Evolutionary conservation across 768 basidiomycete genomes (phyloP).

Genomic region (Sporobolomyces roseus): DNA sequence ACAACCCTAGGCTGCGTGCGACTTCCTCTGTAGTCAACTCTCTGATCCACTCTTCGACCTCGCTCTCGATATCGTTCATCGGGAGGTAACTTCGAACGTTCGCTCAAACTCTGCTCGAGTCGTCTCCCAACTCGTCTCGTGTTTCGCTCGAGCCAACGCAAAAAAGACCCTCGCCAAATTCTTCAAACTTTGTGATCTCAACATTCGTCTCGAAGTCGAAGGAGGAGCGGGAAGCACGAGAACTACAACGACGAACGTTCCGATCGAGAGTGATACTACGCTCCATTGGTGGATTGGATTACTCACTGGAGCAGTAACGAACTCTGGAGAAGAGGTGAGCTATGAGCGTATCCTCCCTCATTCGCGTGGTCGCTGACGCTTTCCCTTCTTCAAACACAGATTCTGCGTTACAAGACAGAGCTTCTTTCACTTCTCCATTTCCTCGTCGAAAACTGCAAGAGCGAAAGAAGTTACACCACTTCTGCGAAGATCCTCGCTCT

Average conservation of each 20-base stretch:
- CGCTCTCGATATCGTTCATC: slow-evolving; percentile 73
- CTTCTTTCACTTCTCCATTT: slow-evolving; percentile 61
- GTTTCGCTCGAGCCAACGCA: slow-evolving; percentile 73
- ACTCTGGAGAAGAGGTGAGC: slow-evolving; percentile 55
- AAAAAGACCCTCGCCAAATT: slow-evolving; percentile 73
- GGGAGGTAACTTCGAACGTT: slow-evolving; percentile 83
- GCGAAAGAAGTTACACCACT: slow-evolving; percentile 78
- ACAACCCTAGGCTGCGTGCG: slow-evolving; percentile 60
- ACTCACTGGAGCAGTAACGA: slow-evolving; percentile 69
- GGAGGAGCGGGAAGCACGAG: slow-evolving; percentile 62
- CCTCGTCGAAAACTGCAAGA: slow-evolving; percentile 66
- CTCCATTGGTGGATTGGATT: slow-evolving; percentile 82
- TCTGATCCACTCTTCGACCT: slow-evolving; percentile 75
- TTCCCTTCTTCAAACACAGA: slow-evolving; percentile 51
- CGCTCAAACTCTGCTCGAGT: slow-evolving; percentile 87
- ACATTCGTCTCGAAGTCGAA: slow-evolving; percentile 78
- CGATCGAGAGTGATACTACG: slow-evolving; percentile 55
- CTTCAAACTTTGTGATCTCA: slow-evolving; percentile 67
- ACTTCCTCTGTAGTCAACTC: slow-evolving; percentile 70
- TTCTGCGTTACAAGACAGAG: slow-evolving; percentile 63
- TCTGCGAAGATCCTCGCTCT: slow-evolving; percentile 72
- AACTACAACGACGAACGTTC: slow-evolving; percentile 62
- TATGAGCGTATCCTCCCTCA: neutral
- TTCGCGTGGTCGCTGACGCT: neutral
- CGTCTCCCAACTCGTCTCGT: slow-evolving; percentile 80